Percentiles rank a stretch among this genome's conserved stretches.
These are phyloP conservation scores for Hypholoma sublateritium DNA, from an alignment of 768 basidiomycete genomes.

Conservation along the genomic window DNA sequence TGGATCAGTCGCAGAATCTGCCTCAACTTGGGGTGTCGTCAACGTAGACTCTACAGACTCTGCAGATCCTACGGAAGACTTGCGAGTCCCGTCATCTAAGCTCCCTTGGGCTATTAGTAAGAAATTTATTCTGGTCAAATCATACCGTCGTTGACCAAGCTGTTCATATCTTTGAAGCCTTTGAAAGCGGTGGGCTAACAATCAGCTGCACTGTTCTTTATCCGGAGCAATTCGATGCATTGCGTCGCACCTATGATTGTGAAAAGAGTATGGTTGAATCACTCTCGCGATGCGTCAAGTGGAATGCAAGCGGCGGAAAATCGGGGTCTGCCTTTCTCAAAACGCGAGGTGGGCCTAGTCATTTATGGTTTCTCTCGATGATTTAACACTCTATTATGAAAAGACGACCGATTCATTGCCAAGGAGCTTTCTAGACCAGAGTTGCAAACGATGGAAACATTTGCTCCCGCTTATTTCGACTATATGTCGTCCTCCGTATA, in stretches of 20 bases:
- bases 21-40: conserved; percentile 91
- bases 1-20: conserved; percentile 74
- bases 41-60: conserved; percentile 71
- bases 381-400: background rate
- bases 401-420: conserved; percentile 95
- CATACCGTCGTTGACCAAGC: background rate
- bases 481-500: conserved; percentile 96
- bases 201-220: conserved; percentile 95
- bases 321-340: conserved; percentile 97
- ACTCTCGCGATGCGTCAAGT: conserved; percentile 90
- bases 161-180: conserved; percentile 47
- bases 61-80: conserved; percentile 73
- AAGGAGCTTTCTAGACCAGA: conserved; percentile 93
- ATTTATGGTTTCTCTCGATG: background rate
- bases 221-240: conserved; percentile 94
- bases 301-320: conserved; percentile 94
- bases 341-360: conserved; percentile 67
- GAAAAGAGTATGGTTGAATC: conserved; percentile 94
- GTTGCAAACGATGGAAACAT: conserved; percentile 92
- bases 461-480: conserved; percentile 96
- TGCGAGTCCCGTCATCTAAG: conserved; percentile 74
- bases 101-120: conserved; percentile 81
- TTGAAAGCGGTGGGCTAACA: conserved; percentile 85
- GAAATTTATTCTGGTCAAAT: conserved; percentile 18
- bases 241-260: conserved; percentile 90